Evolutionary conservation across 768 basidiomycete species (phyloP).

Genomic region (Phaffia tasmanica): DNA sequence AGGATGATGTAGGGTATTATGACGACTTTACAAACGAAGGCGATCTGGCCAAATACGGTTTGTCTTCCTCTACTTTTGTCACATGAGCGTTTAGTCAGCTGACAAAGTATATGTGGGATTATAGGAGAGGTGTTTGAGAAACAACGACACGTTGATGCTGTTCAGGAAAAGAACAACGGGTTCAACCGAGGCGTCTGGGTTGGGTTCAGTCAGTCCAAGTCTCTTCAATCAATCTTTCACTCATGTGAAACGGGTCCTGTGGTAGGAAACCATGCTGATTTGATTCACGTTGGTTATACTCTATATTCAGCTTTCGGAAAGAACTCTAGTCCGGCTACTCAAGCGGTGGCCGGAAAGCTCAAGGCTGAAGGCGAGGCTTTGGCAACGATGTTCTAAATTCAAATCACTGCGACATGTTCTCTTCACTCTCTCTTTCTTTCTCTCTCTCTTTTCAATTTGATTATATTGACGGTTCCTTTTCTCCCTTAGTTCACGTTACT

Average conservation of each 20-base stretch:
- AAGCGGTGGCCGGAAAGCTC: not conserved
- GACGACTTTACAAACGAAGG: slow-evolving; percentile 53
- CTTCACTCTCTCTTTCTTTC: not conserved
- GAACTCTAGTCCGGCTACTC: slow-evolving; percentile 28
- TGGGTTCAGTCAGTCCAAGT: not conserved
- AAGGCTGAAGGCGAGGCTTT: slow-evolving; percentile 39
- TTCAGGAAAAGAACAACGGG: slow-evolving; percentile 61
- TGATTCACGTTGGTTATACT: not conserved
- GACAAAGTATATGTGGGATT: not conserved
- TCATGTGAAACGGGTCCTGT: not conserved
- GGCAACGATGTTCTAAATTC: slow-evolving; percentile 37
- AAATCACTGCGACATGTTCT: not conserved
- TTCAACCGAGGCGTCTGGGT: slow-evolving; percentile 38
- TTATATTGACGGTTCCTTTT: too few relatives aligned
- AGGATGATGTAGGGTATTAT: slow-evolving; percentile 90
- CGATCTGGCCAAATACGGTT: slow-evolving; percentile 26
- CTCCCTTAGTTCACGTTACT: too few relatives aligned
- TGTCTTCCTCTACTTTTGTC: not conserved
- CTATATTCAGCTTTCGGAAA: slow-evolving; percentile 38
- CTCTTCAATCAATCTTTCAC: not conserved
- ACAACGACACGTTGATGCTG: slow-evolving; percentile 81
- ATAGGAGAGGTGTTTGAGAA: slow-evolving; percentile 85
- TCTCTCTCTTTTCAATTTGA: not conserved
- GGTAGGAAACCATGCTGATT: not conserved
- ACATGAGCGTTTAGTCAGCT: too few relatives aligned